phyloP scores from a whole-genome alignment of 768 basidiomycete genomes.

The Boletus sp. region DNA sequence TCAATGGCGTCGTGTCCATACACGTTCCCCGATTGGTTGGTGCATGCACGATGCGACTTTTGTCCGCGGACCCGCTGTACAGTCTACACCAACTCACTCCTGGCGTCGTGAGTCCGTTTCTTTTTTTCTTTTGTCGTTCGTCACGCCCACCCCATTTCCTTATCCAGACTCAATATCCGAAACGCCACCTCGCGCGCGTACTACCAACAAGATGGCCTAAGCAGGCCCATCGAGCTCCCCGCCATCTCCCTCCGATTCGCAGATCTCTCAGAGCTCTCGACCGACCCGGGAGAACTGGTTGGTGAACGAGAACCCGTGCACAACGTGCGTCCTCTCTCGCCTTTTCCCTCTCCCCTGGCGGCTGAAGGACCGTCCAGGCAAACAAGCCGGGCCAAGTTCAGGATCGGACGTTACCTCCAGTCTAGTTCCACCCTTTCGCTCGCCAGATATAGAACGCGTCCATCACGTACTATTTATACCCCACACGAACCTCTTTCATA shows the following conservation, averaged over 20 bases:
- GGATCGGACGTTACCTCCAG: too few species aligned
- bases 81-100: slow-evolving; percentile 31
- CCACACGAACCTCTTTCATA: too few species aligned
- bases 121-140: not conserved
- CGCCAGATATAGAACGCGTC: too few species aligned
- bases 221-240: slow-evolving; percentile 10
- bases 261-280: not conserved
- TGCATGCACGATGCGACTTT: not conserved
- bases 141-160: not conserved
- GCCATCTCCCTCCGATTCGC: slow-evolving; percentile 27
- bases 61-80: too few species aligned
- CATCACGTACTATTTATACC: too few species aligned
- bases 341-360: too few species aligned
- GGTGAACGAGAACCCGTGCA: too few species aligned
- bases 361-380: too few species aligned
- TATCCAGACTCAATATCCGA: slow-evolving; percentile 25
- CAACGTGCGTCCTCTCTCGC: too few species aligned
- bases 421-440: too few species aligned
- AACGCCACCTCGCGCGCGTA: slow-evolving; percentile 17
- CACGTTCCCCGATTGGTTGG: not conserved
- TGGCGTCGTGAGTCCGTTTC: slow-evolving; percentile 23
- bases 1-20: not conserved
- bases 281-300: too few species aligned
- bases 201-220: not conserved
- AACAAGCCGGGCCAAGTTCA: too few species aligned